Evolutionary conservation across 208 protist genomes (phyloP), one percentile per base, ranked within the genome.

Genomic region (Leishmania turanica): DNA sequence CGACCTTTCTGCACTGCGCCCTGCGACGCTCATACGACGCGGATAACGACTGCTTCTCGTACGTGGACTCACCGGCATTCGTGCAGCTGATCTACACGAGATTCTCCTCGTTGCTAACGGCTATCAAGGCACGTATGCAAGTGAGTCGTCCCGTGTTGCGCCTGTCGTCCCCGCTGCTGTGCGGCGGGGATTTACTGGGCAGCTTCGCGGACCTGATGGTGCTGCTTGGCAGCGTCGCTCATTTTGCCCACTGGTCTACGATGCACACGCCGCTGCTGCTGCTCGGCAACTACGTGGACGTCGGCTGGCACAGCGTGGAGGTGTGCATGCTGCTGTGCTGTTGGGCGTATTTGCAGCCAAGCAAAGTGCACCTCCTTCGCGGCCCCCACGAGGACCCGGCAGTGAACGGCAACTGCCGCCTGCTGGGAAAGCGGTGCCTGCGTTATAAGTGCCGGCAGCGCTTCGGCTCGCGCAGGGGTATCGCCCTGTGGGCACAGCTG

Each of bases 241-340:
- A 87, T 62, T 91, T 95, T 73, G 62, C 78, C 31, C 85, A 93
- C 72, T 91, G 87, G 87, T 89, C 88, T 13, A 78, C 87, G 27
- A 80, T 89, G 64, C 84, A 88, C 64, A 87, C 77, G 34, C 92
- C 90, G 3, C 68, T 99, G 60, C 86, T 99, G 37, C 99, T 99
- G 84, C 89, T 99, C 19, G 99, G 96, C 54, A 97, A 99, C 87
- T 99, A 99, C 86, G 98, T 99, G 13, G 98, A 99, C 84, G 85
- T 95, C 65, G 98, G 98, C 4, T 81, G 79, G 34, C 86, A 97
- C 84, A 90, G 90, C 65, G 92, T 97, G 54, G 90, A 98, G 79
- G 85, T 90, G 37, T 85, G 95, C 65, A 58, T 93, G 72, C 79
- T 94, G 73, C 86, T 98, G n/a, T 83, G 96, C 56, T 87, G 92